Percentiles rank a stretch among this genome's conserved stretches.
Evolutionary conservation across 331 rosid species (phyloP).

Genomic region (Saraca asoca): DNA sequence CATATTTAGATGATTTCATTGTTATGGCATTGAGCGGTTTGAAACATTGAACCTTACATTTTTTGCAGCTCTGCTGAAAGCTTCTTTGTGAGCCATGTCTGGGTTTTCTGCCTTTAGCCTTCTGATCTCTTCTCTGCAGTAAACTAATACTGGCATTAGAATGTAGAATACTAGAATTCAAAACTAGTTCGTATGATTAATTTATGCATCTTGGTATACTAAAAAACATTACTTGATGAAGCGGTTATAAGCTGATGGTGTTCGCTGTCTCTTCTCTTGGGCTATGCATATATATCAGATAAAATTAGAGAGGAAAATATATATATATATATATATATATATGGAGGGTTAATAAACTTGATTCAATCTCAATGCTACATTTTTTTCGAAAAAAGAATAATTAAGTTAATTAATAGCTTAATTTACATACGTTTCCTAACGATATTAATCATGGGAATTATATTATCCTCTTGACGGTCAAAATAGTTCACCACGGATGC

Average conservation of each 20-base stretch:
- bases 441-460: slow-evolving; percentile 46
- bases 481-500: slow-evolving; percentile 51
- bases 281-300: slow-evolving; percentile 40
- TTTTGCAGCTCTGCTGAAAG: slow-evolving; percentile 89
- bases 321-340: too few relatives aligned
- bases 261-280: slow-evolving; percentile 93
- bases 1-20: too few relatives aligned
- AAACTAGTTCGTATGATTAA: not conserved
- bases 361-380: slow-evolving; percentile 3
- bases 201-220: not conserved
- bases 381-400: not conserved
- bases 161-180: not conserved
- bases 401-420: not conserved
- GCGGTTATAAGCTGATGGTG: slow-evolving; percentile 93
- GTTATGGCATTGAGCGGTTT: not conserved
- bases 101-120: slow-evolving; percentile 88
- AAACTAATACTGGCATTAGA: slow-evolving; percentile 29
- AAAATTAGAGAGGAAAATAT: not conserved
- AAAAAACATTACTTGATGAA: slow-evolving; percentile 75
- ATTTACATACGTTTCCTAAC: slow-evolving; percentile 68
- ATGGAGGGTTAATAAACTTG: slow-evolving; percentile 1
- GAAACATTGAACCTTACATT: slow-evolving; percentile 48
- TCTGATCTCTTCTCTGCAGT: slow-evolving; percentile 80
- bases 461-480: slow-evolving; percentile 64
- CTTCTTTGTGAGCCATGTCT: slow-evolving; percentile 88